A percentile compares a stretch with the other conserved stretches of the same genome.
These are phyloP conservation scores for Paracoccidioides lutzii DNA, from an alignment of 2,329 filamentous ascomycete species.

Conservation along the genomic window DNA sequence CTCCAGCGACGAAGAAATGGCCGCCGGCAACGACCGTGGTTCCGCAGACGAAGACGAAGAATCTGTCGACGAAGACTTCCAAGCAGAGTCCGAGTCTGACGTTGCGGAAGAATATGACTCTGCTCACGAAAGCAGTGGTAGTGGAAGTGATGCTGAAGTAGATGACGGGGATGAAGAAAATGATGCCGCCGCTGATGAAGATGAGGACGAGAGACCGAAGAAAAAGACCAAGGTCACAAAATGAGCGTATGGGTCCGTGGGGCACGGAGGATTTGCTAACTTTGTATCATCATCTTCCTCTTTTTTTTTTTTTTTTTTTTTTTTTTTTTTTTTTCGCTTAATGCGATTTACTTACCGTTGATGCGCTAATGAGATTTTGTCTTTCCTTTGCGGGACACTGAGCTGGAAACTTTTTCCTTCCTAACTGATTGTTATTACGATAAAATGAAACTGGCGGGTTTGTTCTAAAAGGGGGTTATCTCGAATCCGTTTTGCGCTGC, in stretches of 20 bases:
- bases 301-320: not conserved
- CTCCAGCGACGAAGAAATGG: slow-evolving; percentile 70
- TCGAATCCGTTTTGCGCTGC: not conserved
- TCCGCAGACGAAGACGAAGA: slow-evolving; percentile 94
- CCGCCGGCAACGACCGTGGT: slow-evolving; percentile 60
- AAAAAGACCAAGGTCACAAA: slow-evolving; percentile 47
- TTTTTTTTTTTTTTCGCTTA: no score
- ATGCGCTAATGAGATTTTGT: not conserved
- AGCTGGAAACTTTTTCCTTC: not conserved
- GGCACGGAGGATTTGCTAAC: not conserved
- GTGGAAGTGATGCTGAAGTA: slow-evolving; percentile 49
- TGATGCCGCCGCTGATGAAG: slow-evolving; percentile 30
- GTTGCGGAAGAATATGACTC: slow-evolving; percentile 95
- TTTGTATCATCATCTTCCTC: not conserved
- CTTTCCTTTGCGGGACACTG: not conserved
- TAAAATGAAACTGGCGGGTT: not conserved
- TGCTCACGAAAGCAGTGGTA: slow-evolving; percentile 72
- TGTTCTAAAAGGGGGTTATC: not conserved
- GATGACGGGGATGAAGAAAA: slow-evolving; percentile 34
- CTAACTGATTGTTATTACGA: not conserved
- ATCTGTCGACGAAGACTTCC: slow-evolving; percentile 91
- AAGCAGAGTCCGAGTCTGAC: slow-evolving; percentile 81
- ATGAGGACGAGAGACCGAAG: slow-evolving; percentile 46
- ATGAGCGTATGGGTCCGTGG: slow-evolving; percentile 9
- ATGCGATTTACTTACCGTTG: no score